These are phyloP conservation scores for Camelina laxa DNA, from an alignment of 345 rosid genomes.

Conservation along the genomic window DNA sequence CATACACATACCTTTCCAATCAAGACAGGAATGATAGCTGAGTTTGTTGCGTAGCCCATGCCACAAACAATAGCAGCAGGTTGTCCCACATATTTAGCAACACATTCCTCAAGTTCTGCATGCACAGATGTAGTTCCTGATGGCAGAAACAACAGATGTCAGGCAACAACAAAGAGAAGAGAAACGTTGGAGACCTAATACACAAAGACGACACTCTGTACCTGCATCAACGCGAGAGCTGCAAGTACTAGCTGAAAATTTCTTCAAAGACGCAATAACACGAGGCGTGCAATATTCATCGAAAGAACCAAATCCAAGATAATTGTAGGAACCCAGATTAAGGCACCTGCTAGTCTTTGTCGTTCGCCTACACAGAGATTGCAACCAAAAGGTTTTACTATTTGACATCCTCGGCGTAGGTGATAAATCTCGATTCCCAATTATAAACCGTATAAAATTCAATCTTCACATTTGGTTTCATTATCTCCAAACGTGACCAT, in stretches of 20 bases:
- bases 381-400: conserved; percentile 2
- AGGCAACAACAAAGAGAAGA: conserved; percentile 24
- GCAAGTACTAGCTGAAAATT: conserved; percentile 83
- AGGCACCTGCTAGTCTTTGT: conserved; percentile 72
- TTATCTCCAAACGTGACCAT: neutral
- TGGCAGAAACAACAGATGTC: conserved; percentile 22
- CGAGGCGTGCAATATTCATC: conserved; percentile 98
- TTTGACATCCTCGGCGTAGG: neutral
- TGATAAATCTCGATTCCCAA: neutral
- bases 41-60: conserved; percentile 93
- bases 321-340: conserved; percentile 94
- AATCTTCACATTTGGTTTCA: conserved; percentile 8
- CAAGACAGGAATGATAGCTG: conserved; percentile 85
- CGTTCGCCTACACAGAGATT: conserved; percentile 66
- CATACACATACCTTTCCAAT: conserved; percentile 75
- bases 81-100: conserved; percentile 86
- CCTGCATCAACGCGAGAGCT: conserved; percentile 95
- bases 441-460: neutral
- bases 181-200: neutral
- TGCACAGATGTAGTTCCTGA: conserved; percentile 81
- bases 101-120: conserved; percentile 78
- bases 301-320: conserved; percentile 93
- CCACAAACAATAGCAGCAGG: conserved; percentile 90
- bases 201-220: conserved; percentile 32
- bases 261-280: conserved; percentile 74